Base-by-base conservation (phyloP, 106 monocot species). In the Vanilla planifolia region DNA sequence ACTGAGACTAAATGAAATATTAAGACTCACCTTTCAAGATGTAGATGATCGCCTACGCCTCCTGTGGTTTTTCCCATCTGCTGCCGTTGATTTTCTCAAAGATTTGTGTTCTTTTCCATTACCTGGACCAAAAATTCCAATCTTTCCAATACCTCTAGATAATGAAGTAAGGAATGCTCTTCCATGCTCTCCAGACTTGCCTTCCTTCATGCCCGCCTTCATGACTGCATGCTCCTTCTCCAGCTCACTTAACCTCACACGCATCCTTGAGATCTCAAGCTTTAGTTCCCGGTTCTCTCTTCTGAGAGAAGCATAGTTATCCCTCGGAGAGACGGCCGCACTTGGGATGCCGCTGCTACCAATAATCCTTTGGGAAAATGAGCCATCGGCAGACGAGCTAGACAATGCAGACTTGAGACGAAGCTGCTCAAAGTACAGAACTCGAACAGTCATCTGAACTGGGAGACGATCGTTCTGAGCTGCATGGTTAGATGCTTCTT, bases 401-500 rank as follows among this genome's bases (percentile, higher is more conserved):
- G 83, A 75, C 61, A 95, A 47, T 0, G 89, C 57, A 1, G 85
- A 80, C 52, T 89, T 85, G 44, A 95, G 79, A 65, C 83, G 89
- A 19, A 95, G 70, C 66, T 95, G 89, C 62, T 89, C 89, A 15
- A 83, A 80, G 89, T 94, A 89, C 53, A 94, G 82, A 36, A 89
- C 76, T 0, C 85, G 83, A 52, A 95, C 69, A 5, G 63, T 68
- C 75, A 86, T 86, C 50, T 89, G 89, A 63, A 86, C 78, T 0
- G 95, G 89, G 46, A 95, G 83, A 35, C 89, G 83, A 29, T 95
- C 86, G 22, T 95, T 95, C 71, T 95, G 89, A 15, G 95, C 89
- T 3, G 89, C 95, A 43, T 95, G 89, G 75, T 77, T 81, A 8
- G 89, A 67, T 5, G 93, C 93, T 62, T 94, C 83, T 63, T 89